These are phyloP conservation scores for Myxozyma geophila DNA, from an alignment of 805 yeast genomes.

Conservation along the genomic window DNA sequence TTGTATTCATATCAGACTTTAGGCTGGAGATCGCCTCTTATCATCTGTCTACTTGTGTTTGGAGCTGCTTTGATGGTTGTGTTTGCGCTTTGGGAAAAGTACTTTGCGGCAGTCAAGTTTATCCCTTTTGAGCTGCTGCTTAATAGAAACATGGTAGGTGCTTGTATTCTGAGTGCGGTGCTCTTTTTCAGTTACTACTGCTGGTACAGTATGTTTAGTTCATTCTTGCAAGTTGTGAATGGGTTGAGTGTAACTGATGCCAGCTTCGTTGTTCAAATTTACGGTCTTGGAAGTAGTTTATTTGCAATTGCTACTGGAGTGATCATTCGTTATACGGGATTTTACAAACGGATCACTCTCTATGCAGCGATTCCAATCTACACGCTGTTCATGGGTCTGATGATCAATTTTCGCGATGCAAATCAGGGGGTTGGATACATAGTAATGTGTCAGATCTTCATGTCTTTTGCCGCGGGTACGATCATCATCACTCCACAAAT, in stretches of 20 bases:
- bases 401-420: constrained; percentile 41
- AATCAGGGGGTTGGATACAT: constrained; percentile 55
- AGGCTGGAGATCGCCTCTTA: constrained; percentile 45
- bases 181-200: constrained; percentile 50
- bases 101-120: constrained; percentile 59
- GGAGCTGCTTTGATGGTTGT: constrained; percentile 58
- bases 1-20: constrained; percentile 35
- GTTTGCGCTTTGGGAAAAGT: constrained; percentile 58
- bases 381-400: background rate
- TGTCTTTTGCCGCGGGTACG: constrained; percentile 69
- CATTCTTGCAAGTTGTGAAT: background rate
- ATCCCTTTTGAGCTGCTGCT: constrained; percentile 58
- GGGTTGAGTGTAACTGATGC: background rate
- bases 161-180: constrained; percentile 53
- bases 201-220: background rate
- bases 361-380: background rate
- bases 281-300: constrained; percentile 48
- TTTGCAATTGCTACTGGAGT: constrained; percentile 16
- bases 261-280: background rate
- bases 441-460: constrained; percentile 61
- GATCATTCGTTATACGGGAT: background rate
- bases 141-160: constrained; percentile 71
- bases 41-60: constrained; percentile 47
- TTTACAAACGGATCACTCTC: background rate
- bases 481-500: constrained; percentile 61